These are phyloP conservation scores for Omphalotus olearius DNA, from an alignment of 1,284 basidiomycete genomes.

Conservation along the genomic window DNA sequence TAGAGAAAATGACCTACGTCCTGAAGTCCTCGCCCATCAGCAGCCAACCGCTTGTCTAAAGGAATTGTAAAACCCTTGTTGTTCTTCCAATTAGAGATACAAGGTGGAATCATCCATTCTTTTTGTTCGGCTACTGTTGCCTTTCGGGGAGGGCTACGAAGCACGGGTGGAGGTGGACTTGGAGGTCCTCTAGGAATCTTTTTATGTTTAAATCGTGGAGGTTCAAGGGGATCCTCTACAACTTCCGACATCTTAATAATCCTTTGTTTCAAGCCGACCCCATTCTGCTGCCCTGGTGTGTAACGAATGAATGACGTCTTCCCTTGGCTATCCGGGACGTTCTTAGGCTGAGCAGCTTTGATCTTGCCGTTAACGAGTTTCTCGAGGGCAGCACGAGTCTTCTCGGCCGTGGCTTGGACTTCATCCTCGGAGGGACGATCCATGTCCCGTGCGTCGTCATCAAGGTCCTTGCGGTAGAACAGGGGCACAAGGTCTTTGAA, in stretches of 20 bases:
- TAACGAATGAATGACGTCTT: conserved; percentile 91
- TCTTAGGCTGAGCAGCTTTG: conserved; percentile 93
- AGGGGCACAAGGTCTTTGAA: conserved; percentile 98
- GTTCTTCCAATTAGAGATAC: conserved; percentile 99
- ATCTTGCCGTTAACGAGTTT: conserved; percentile 94
- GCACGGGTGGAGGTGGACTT: conserved; percentile 94
- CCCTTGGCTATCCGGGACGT: conserved; percentile 74
- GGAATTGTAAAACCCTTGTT: conserved; percentile 99
- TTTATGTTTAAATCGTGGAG: conserved; percentile 96
- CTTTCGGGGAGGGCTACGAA: conserved; percentile 94
- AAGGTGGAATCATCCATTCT: conserved; percentile 99
- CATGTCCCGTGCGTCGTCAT: conserved; percentile 71
- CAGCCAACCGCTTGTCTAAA: conserved; percentile 95
- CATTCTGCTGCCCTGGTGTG: conserved; percentile 86
- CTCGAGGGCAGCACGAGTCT: conserved; percentile 88
- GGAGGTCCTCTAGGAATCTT: conserved; percentile 96
- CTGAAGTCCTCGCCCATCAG: conserved; percentile 95
- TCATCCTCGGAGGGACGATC: conserved; percentile 92
- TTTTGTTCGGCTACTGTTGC: conserved; percentile 97
- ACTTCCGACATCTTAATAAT: conserved; percentile 99
- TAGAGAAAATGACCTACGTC: conserved; percentile 68
- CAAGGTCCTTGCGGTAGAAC: conserved; percentile 83
- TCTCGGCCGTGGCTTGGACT: conserved; percentile 84
- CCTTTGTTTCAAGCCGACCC: conserved; percentile 78
- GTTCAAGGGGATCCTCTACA: conserved; percentile 96